Base-by-base conservation (phyloP, 495 filamentous ascomycete genomes). In the Chaetomium tenue region DNA sequence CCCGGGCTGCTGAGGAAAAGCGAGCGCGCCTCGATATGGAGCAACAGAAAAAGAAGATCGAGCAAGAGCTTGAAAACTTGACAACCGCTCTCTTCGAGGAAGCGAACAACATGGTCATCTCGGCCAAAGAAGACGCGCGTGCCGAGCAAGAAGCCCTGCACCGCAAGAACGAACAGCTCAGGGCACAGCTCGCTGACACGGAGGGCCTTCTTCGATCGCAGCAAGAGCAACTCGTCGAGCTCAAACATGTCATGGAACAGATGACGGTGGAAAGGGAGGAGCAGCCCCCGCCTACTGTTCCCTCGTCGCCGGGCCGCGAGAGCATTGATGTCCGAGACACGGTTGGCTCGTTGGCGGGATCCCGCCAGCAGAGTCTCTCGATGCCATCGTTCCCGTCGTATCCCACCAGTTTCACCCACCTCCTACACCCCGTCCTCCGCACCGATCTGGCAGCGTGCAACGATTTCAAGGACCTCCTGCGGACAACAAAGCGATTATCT, bases 61-160 rank as follows among this genome's bases (percentile, higher is more conserved):
- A 83, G 57, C 86, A 88, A 28, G 94, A 98, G 76, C 79, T 98
- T 37, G 94, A 98, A 76, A 88, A 85, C 53, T 78, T 98, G 58
- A 97, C 95, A 13, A 85, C 91, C 5, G 91, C 90, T 28, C 81
- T 98, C 20, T 98, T 98, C 65, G 91, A 96, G 73, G 93, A 98
- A 81, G 94, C 94, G 39, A 97, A 98, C 67, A 77, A 91, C 84
- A 97, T 98, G 94, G 94, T 98, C 60, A 89, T 92, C 57, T 88
- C 72, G 25, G 76, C 73, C 46, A 78, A 78, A 66, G 76, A 78
- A 47, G 74, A 78, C 33, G 76, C 76, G 40, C 66, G 72, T 33
- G 42, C 50, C 3, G 74, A 78, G 63, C 74, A 78, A 51, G 74
- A 78, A 23, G 63, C 62, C 0, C 42, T 76, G 63, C 73, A 75